Conservation (phyloP, 805 yeast genomes). For the Starmerella riodocensis region DNA sequence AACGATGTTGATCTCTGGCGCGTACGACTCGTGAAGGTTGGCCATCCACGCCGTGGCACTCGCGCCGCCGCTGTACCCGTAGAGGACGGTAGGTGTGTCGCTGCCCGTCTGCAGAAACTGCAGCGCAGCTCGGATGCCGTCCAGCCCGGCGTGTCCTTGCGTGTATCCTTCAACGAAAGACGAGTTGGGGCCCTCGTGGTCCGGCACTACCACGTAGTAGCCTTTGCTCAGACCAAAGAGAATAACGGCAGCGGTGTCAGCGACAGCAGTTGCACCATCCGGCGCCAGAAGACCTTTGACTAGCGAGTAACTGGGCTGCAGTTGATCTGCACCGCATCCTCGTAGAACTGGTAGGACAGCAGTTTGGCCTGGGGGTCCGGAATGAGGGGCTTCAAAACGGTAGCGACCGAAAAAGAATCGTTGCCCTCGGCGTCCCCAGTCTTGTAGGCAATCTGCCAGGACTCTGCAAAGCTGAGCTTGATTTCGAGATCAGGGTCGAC, state of each 20-base stretch:
- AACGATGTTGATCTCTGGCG: slow-evolving; percentile 22
- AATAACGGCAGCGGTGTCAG: slow-evolving; percentile 6
- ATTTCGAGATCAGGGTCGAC: neutral
- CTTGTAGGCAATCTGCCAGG: slow-evolving; percentile 14
- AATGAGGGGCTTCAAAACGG: slow-evolving; percentile 13
- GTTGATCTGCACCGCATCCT: slow-evolving; percentile 18
- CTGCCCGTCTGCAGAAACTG: neutral
- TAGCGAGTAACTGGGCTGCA: slow-evolving; percentile 23
- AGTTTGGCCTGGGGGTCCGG: slow-evolving; percentile 11
- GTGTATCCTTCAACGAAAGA: slow-evolving; percentile 23
- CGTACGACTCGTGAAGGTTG: slow-evolving; percentile 21
- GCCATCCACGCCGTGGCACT: slow-evolving; percentile 25
- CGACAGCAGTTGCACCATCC: slow-evolving; percentile 5
- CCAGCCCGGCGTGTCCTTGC: slow-evolving; percentile 23
- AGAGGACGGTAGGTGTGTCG: slow-evolving; percentile 3
- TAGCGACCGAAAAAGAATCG: slow-evolving; percentile 14
- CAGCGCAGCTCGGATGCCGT: slow-evolving; percentile 21
- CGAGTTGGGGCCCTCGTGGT: slow-evolving; percentile 25
- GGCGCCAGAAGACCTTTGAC: slow-evolving; percentile 11
- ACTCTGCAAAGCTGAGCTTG: slow-evolving; percentile 1
- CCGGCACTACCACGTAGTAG: slow-evolving; percentile 19
- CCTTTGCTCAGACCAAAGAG: slow-evolving; percentile 15
- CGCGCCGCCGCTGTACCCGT: slow-evolving; percentile 12
- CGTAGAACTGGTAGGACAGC: slow-evolving; percentile 22
- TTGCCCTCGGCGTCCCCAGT: slow-evolving; percentile 10